phyloP scores from a whole-genome alignment of 1,284 basidiomycete species.

The Leccinum griseonigrum region DNA sequence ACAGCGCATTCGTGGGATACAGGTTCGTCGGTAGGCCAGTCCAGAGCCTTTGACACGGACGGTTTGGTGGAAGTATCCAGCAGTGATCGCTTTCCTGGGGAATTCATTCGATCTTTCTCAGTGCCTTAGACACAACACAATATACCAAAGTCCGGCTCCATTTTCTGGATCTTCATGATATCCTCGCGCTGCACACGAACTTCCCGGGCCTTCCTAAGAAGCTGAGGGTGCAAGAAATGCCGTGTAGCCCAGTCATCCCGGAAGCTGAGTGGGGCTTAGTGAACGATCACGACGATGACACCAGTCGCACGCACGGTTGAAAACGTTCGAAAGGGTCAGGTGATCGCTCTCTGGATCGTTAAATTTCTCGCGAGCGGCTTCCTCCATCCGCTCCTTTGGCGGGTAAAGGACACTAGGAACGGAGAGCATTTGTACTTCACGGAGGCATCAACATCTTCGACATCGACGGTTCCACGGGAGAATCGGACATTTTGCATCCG shows the following conservation, averaged over 20 bases:
- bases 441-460: slow-evolving; percentile 98
- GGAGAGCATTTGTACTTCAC: slow-evolving; percentile 95
- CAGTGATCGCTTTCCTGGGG: slow-evolving; percentile 90
- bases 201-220: slow-evolving; percentile 92
- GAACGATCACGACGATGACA: background rate
- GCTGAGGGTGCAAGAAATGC: slow-evolving; percentile 96
- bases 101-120: background rate
- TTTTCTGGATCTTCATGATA: slow-evolving; percentile 98
- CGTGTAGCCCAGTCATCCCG: slow-evolving; percentile 93
- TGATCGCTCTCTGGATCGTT: slow-evolving; percentile 99
- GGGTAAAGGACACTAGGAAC: slow-evolving; percentile 97
- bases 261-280: slow-evolving; percentile 46
- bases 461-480: slow-evolving; percentile 97
- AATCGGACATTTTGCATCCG: slow-evolving; percentile 97
- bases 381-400: slow-evolving; percentile 93
- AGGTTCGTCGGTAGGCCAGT: slow-evolving; percentile 92
- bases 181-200: slow-evolving; percentile 97
- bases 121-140: slow-evolving; percentile 36
- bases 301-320: slow-evolving; percentile 64
- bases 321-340: slow-evolving; percentile 93
- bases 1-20: slow-evolving; percentile 95
- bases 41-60: slow-evolving; percentile 94
- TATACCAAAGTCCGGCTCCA: slow-evolving; percentile 92
- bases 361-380: slow-evolving; percentile 96
- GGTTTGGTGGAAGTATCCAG: slow-evolving; percentile 99